Conservation (phyloP, 2,329 filamentous ascomycete species). For the Trichophyton equinum region DNA sequence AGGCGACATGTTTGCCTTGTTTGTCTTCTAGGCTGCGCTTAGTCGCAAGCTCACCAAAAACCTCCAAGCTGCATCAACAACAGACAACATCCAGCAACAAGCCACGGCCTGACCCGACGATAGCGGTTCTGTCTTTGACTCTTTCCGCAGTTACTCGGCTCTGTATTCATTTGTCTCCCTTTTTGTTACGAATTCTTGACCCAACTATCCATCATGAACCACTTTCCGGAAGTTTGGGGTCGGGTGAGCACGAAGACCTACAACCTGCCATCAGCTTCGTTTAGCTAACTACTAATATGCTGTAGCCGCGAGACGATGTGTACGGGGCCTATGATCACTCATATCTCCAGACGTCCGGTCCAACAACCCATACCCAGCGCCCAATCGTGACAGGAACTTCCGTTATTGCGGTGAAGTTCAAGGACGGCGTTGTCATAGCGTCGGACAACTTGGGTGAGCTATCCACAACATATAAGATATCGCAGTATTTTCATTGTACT, state of each 20-base stretch:
- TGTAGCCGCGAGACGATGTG: conserved; percentile 86
- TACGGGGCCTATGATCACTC: conserved; percentile 88
- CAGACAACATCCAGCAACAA: neutral
- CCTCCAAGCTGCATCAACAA: neutral
- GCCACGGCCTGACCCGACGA: neutral
- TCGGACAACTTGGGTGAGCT: conserved; percentile 79
- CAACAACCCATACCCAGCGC: conserved; percentile 77
- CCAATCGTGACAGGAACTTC: conserved; percentile 95
- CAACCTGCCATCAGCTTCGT: conserved; percentile 13
- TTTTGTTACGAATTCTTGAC: neutral
- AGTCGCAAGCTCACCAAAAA: conserved; percentile 1
- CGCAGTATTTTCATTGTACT: neutral
- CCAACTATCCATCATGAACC: conserved; percentile 42
- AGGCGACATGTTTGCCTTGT: conserved; percentile 2
- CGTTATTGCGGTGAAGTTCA: conserved; percentile 89
- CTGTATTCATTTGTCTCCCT: neutral
- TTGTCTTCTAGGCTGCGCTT: neutral
- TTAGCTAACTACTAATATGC: conserved; percentile 13
- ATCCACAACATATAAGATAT: neutral
- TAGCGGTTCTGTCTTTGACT: neutral
- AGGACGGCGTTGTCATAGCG: conserved; percentile 88
- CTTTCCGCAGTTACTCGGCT: neutral
- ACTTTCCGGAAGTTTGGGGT: conserved; percentile 54
- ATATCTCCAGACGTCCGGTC: conserved; percentile 58
- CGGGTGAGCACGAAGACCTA: conserved; percentile 21